phyloP scores from a whole-genome alignment of 2,329 filamentous ascomycete species.

The Fusarium buharicum region DNA sequence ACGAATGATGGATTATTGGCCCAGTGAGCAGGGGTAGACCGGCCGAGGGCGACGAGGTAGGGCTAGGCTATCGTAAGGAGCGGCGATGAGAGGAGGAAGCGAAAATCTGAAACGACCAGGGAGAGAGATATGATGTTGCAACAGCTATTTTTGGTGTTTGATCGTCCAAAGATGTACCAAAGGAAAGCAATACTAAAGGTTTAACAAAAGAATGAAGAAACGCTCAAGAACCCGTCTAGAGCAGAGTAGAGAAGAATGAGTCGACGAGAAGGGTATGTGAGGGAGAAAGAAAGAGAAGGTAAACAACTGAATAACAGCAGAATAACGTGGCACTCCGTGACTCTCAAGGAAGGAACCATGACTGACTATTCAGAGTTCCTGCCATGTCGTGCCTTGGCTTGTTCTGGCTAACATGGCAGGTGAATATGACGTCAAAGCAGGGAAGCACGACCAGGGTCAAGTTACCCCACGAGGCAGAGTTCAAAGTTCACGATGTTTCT shows the following conservation, averaged over 20 bases:
- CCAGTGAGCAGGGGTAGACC: slow-evolving; percentile 23
- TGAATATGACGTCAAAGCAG: slow-evolving; percentile 23
- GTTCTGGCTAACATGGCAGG: slow-evolving; percentile 7
- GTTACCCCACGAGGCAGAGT: not conserved
- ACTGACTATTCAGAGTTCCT: not conserved
- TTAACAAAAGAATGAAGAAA: slow-evolving; percentile 8
- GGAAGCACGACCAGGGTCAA: not conserved
- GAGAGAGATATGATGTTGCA: slow-evolving; percentile 20
- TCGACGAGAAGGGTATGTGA: not conserved
- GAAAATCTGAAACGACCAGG: slow-evolving; percentile 32
- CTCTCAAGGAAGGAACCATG: slow-evolving; percentile 7
- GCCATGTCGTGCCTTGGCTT: slow-evolving; percentile 9
- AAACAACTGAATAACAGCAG: not conserved
- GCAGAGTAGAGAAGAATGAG: slow-evolving; percentile 7
- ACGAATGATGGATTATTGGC: slow-evolving; percentile 14
- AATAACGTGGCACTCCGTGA: not conserved
- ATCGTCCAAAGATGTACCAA: slow-evolving; percentile 17
- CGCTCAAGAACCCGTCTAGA: slow-evolving; percentile 8
- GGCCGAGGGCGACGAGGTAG: slow-evolving; percentile 25
- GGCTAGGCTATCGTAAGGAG: slow-evolving; percentile 24
- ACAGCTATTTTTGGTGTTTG: slow-evolving; percentile 23
- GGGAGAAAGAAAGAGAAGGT: slow-evolving; percentile 1
- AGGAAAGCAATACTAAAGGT: slow-evolving; percentile 11
- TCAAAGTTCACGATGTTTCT: no score
- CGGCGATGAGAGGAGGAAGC: slow-evolving; percentile 19